Percentiles rank a stretch among this genome's conserved stretches.
Evolutionary conservation across 805 yeast species (phyloP).

Genomic region (Barnettozyma salicaria): DNA sequence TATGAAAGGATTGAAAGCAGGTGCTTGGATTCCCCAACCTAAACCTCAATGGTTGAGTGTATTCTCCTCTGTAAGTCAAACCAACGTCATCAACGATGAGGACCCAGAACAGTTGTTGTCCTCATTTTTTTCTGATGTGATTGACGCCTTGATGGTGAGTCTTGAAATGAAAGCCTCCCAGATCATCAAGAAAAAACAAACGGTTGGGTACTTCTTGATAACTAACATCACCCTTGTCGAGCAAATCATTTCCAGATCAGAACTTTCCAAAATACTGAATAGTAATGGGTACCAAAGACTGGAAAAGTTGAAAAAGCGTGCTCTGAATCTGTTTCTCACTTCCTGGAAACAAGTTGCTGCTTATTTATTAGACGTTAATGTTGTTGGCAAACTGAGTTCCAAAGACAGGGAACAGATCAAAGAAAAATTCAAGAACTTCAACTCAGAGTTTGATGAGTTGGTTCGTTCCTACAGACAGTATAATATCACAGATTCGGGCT

Average conservation of each 20-base stretch:
- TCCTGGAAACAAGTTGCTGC: slow-evolving; percentile 81
- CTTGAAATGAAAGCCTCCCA: slow-evolving; percentile 54
- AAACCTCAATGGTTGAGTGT: slow-evolving; percentile 48
- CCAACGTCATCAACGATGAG: slow-evolving; percentile 31
- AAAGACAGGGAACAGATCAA: slow-evolving; percentile 78
- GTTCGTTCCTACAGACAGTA: slow-evolving; percentile 58
- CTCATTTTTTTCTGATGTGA: slow-evolving; percentile 66
- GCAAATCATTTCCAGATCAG: slow-evolving; percentile 58
- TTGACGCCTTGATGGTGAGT: slow-evolving; percentile 64
- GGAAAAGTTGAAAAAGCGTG: slow-evolving; percentile 65
- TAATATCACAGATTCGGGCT: slow-evolving; percentile 57
- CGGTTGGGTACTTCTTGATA: slow-evolving; percentile 63
- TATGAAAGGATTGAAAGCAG: slow-evolving; percentile 47
- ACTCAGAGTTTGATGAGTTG: slow-evolving; percentile 75
- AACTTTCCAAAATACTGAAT: slow-evolving; percentile 50
- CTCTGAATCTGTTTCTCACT: slow-evolving; percentile 60
- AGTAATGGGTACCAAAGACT: slow-evolving; percentile 55
- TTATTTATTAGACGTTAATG: slow-evolving; percentile 73
- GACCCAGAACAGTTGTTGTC: slow-evolving; percentile 51
- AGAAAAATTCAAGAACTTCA: slow-evolving; percentile 78
- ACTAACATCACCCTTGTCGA: slow-evolving; percentile 73
- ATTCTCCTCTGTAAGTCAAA: slow-evolving; percentile 43
- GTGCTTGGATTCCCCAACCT: slow-evolving; percentile 62
- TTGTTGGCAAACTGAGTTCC: slow-evolving; percentile 50
- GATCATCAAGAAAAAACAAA: slow-evolving; percentile 29